Percentiles rank a stretch among this genome's conserved stretches.
phyloP scores from a whole-genome alignment of 1,284 basidiomycete species.

The Cryptococcus wingfieldii region DNA sequence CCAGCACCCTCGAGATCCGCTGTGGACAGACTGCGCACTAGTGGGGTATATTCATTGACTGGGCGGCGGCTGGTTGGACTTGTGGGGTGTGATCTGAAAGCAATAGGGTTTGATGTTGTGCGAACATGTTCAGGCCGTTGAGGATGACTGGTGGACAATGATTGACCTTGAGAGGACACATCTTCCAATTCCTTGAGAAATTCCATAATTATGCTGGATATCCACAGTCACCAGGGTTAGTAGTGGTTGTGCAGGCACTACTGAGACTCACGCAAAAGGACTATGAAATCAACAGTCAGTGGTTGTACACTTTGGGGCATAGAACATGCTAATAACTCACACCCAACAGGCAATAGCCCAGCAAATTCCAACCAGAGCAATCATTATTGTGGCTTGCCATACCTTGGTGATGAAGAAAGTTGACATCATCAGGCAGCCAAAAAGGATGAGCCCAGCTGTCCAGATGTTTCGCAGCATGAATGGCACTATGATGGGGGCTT shows the following conservation, averaged over 20 bases:
- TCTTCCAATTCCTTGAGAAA: conserved; percentile 72
- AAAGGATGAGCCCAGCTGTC: conserved; percentile 76
- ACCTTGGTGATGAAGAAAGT: conserved; percentile 80
- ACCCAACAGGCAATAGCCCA: conserved; percentile 97
- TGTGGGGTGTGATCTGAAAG: conserved; percentile 29
- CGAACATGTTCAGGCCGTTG: conserved; percentile 45
- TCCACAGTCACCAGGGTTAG: conserved; percentile 43
- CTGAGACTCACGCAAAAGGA: conserved; percentile 36
- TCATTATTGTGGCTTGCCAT: conserved; percentile 70
- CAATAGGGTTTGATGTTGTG: conserved; percentile 52
- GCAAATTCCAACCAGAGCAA: conserved; percentile 79
- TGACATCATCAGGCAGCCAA: conserved; percentile 68
- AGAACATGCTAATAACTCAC: conserved; percentile 18
- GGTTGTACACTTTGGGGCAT: neutral
- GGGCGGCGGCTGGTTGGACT: conserved; percentile 14
- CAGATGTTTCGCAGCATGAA: conserved; percentile 87
- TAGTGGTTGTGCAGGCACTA: conserved; percentile 42
- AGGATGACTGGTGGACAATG: neutral
- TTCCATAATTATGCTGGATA: conserved; percentile 82
- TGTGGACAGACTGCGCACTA: conserved; percentile 63
- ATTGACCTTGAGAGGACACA: conserved; percentile 3
- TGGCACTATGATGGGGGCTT: conserved; percentile 54
- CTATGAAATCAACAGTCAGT: conserved; percentile 8
- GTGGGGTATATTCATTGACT: conserved; percentile 58
- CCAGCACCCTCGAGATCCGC: conserved; percentile 49